Conservation (phyloP, 129 eudicot species). For the Rutidosis leptorrhynchoides region DNA sequence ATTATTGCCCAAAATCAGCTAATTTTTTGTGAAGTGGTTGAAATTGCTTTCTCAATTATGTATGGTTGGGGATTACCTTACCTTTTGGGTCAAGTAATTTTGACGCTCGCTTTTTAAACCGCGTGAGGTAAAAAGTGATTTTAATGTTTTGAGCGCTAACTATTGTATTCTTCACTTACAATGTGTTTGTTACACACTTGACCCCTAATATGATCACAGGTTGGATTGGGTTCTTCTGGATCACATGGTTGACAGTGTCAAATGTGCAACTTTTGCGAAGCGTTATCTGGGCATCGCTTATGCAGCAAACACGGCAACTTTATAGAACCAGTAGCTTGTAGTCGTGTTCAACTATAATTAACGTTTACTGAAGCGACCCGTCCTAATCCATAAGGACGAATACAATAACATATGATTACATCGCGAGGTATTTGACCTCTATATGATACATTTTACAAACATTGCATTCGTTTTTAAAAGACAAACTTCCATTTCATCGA, state of each 20-base stretch:
- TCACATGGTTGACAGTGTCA: slow-evolving; percentile 49
- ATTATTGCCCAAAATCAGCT: not conserved
- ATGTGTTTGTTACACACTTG: not conserved
- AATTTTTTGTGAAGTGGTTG: too few relatives aligned
- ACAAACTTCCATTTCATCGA: too few relatives aligned
- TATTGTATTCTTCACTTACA: not conserved
- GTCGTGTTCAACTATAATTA: not conserved
- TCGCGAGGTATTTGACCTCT: too few relatives aligned
- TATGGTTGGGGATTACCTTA: not conserved
- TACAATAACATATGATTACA: too few relatives aligned
- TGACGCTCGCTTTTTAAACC: not conserved
- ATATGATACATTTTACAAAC: too few relatives aligned
- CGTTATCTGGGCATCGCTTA: slow-evolving; percentile 36
- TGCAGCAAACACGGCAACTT: slow-evolving; percentile 37
- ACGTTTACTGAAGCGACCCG: too few relatives aligned
- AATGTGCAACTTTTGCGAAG: slow-evolving; percentile 64
- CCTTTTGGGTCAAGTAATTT: not conserved
- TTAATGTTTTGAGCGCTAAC: not conserved
- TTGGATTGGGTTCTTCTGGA: slow-evolving; percentile 81
- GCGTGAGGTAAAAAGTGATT: not conserved
- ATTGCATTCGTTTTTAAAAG: too few relatives aligned
- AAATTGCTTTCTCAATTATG: too few relatives aligned
- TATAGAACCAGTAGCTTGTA: slow-evolving; percentile 9
- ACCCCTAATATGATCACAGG: slow-evolving; percentile 46
- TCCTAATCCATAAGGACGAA: too few relatives aligned